Conservation (phyloP, 768 basidiomycete species). For the Mycena epipterygia region DNA sequence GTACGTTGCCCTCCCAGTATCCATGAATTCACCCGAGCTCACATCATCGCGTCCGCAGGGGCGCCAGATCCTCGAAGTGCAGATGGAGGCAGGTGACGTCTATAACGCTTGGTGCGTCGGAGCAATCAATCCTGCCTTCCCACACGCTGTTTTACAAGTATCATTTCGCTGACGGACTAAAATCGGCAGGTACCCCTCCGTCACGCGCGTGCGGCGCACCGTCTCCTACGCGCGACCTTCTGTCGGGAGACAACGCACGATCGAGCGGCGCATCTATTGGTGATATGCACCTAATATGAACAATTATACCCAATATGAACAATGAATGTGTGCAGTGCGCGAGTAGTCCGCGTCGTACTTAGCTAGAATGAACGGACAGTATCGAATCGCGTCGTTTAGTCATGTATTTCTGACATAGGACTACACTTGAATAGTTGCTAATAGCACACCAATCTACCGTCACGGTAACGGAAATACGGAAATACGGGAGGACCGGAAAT, state of each 20-base stretch:
- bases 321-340: neutral
- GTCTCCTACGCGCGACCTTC: constrained; percentile 70
- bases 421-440: too few species aligned
- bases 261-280: constrained; percentile 86
- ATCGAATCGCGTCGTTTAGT: neutral
- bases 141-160: too few species aligned
- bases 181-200: constrained; percentile 75
- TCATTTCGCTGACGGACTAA: neutral
- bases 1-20: constrained; percentile 61
- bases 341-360: neutral
- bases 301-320: neutral
- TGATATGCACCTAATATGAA: constrained; percentile 51
- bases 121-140: neutral
- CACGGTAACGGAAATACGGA: too few species aligned
- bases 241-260: constrained; percentile 60
- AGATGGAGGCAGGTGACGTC: constrained; percentile 76
- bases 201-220: constrained; percentile 83
- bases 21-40: neutral
- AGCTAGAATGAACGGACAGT: neutral
- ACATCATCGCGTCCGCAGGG: constrained; percentile 61
- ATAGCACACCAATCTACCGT: too few species aligned
- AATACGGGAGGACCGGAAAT: too few species aligned
- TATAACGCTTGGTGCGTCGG: constrained; percentile 74
- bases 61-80: constrained; percentile 86
- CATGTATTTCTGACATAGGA: too few species aligned